These are phyloP conservation scores for Suhomyces emberorum DNA, from an alignment of 805 yeast genomes.

Conservation along the genomic window DNA sequence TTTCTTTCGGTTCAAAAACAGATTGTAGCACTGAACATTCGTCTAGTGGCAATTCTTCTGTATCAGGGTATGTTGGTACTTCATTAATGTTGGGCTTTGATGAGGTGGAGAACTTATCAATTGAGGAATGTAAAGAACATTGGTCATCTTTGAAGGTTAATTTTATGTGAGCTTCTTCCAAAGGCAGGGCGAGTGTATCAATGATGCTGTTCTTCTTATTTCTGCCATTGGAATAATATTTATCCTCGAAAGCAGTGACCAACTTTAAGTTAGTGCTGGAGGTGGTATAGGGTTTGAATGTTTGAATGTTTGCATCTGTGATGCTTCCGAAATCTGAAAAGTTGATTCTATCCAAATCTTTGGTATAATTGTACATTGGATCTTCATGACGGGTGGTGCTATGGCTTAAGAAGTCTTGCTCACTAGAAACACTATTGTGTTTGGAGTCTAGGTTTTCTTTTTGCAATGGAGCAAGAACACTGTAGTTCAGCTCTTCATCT, in stretches of 20 bases:
- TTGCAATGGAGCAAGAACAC: too few relatives aligned
- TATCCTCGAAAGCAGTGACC: conserved; percentile 3
- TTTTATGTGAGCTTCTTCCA: not conserved
- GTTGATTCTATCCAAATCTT: conserved; percentile 6
- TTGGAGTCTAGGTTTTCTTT: too few relatives aligned
- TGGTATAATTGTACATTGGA: conserved; percentile 2
- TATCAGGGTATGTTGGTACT: too few relatives aligned
- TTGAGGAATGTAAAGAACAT: too few relatives aligned
- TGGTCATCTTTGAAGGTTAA: not conserved
- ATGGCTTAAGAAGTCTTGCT: conserved; percentile 14
- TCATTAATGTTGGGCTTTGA: too few relatives aligned
- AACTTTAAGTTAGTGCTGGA: conserved; percentile 5
- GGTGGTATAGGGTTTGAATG: conserved; percentile 10
- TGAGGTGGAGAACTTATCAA: too few relatives aligned
- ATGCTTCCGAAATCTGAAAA: conserved; percentile 10
- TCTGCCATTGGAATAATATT: not conserved
- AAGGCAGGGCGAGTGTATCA: too few relatives aligned
- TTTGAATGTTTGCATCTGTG: conserved; percentile 13
- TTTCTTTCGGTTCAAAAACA: too few relatives aligned
- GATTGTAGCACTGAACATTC: too few relatives aligned
- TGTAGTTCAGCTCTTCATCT: conserved; percentile 1
- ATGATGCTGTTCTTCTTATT: not conserved
- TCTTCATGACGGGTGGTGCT: conserved; percentile 14
- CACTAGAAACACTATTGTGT: conserved; percentile 12
- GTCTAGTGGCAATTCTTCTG: not conserved